These are phyloP conservation scores for Hanseniaspora vineae DNA, from an alignment of 805 yeast genomes.

Conservation along the genomic window DNA sequence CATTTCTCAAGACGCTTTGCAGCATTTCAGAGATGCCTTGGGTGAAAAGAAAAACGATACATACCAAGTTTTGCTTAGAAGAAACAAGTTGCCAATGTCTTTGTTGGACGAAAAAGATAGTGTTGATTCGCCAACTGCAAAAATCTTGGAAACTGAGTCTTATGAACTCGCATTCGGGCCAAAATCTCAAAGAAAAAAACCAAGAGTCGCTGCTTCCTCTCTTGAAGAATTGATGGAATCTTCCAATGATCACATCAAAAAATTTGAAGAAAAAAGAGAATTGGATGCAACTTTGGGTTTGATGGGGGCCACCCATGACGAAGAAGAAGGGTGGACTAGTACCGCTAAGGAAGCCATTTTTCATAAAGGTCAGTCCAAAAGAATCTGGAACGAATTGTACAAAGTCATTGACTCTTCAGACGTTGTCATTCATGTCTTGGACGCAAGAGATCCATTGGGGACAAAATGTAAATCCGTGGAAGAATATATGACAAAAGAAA, in stretches of 20 bases:
- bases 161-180: constrained; percentile 83
- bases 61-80: constrained; percentile 73
- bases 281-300: constrained; percentile 63
- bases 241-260: constrained; percentile 43
- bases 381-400: constrained; percentile 96
- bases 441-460: constrained; percentile 96
- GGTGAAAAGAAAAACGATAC: constrained; percentile 73
- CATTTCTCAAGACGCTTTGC: constrained; percentile 89
- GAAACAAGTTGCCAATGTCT: constrained; percentile 94
- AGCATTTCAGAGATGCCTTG: constrained; percentile 88
- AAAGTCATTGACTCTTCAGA: constrained; percentile 96
- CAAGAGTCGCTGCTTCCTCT: constrained; percentile 63
- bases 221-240: constrained; percentile 63
- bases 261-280: constrained; percentile 64
- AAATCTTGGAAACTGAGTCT: constrained; percentile 80
- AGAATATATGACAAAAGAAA: constrained; percentile 82
- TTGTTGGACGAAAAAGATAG: constrained; percentile 75
- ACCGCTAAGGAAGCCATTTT: constrained; percentile 94
- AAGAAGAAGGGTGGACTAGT: constrained; percentile 69
- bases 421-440: constrained; percentile 90
- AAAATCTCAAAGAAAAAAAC: constrained; percentile 84
- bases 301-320: constrained; percentile 50
- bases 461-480: constrained; percentile 91
- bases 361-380: constrained; percentile 93
- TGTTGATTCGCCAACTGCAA: constrained; percentile 64